Evolutionary conservation across 345 rosid genomes (phyloP).

Genomic region (Gossypium herbaceum): DNA sequence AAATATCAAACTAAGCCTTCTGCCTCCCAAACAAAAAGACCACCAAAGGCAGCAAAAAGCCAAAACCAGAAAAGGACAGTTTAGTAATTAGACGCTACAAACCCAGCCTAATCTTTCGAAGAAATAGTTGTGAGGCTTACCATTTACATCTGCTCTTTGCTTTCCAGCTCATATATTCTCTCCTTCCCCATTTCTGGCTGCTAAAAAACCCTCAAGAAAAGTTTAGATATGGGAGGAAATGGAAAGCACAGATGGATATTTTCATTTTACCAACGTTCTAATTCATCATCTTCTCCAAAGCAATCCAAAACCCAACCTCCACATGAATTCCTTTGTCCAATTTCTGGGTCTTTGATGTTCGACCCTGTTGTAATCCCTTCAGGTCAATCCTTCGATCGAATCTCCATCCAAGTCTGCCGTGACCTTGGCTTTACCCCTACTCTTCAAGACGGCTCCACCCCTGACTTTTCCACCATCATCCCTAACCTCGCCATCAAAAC

Average conservation of each 20-base stretch:
- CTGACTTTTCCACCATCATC: not conserved
- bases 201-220: not conserved
- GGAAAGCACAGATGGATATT: constrained; percentile 3
- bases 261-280: not conserved
- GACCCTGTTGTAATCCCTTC: not conserved
- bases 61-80: too few relatives aligned
- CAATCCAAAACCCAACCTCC: not conserved
- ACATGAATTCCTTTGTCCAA: not conserved
- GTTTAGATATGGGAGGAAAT: not conserved
- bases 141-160: not conserved
- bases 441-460: not conserved
- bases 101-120: too few relatives aligned
- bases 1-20: too few relatives aligned
- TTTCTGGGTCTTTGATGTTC: not conserved
- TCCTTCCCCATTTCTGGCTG: not conserved
- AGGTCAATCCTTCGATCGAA: not conserved
- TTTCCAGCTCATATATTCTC: not conserved
- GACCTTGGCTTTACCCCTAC: not conserved
- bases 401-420: constrained; percentile 4
- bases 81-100: too few relatives aligned
- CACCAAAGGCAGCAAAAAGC: too few relatives aligned
- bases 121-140: not conserved
- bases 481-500: not conserved
- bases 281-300: not conserved
- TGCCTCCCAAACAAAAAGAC: too few relatives aligned